A percentile compares a stretch with the other conserved stretches of the same genome.
Conservation (phyloP, 257 asterid species). For the Solanum clarkiae region DNA sequence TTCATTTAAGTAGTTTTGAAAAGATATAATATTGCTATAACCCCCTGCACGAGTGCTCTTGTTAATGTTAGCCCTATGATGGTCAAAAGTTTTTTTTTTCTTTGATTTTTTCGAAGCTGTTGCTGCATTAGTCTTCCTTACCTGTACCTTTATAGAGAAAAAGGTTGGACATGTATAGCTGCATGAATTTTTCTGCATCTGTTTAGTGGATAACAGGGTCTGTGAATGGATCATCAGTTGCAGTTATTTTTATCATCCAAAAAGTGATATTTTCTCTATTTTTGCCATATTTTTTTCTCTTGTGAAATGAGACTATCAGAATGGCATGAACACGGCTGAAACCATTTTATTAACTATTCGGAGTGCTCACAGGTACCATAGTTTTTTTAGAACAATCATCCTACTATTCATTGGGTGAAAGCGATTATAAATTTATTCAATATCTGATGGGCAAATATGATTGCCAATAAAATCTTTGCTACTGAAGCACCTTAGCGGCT, state of each 20-base stretch:
- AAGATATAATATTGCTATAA: too few species aligned
- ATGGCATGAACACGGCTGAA: background rate
- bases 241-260: background rate
- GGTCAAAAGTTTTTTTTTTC: background rate
- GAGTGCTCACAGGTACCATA: background rate
- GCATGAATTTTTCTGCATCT: background rate
- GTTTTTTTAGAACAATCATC: background rate
- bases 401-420: background rate
- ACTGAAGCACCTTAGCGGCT: background rate
- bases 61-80: background rate
- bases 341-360: background rate
- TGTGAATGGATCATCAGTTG: background rate
- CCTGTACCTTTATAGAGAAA: background rate
- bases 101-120: background rate
- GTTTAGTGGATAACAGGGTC: background rate
- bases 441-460: background rate
- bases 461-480: background rate
- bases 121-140: background rate
- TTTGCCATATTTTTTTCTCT: background rate
- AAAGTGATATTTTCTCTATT: background rate
- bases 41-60: background rate
- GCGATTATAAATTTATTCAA: background rate
- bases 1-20: background rate
- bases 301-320: background rate
- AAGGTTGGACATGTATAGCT: background rate